A percentile compares a stretch with the other conserved stretches of the same genome.
These are phyloP conservation scores for Aspergillus sparsus DNA, from an alignment of 495 filamentous ascomycete species.

Conservation along the genomic window DNA sequence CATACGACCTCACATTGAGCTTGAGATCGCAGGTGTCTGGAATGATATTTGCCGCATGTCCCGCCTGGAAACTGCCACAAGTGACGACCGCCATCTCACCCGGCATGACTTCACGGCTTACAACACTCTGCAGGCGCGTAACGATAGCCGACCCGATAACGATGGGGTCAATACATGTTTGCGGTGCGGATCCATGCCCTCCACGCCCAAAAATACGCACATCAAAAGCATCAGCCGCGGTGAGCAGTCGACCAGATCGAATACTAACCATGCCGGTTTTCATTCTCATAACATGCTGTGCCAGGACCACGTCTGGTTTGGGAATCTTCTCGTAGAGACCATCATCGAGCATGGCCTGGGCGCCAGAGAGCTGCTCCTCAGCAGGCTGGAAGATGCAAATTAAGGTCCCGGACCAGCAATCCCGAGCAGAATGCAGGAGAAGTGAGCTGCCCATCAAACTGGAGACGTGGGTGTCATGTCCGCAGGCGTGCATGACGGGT, in stretches of 20 bases:
- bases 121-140: slow-evolving; percentile 56
- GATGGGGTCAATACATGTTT: slow-evolving; percentile 57
- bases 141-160: slow-evolving; percentile 55
- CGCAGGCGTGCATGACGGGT: slow-evolving; percentile 68
- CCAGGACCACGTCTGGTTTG: slow-evolving; percentile 57
- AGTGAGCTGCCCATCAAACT: slow-evolving; percentile 52
- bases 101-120: slow-evolving; percentile 54
- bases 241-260: slow-evolving; percentile 31
- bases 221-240: slow-evolving; percentile 44
- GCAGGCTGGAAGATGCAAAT: slow-evolving; percentile 62
- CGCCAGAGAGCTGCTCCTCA: slow-evolving; percentile 58
- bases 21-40: slow-evolving; percentile 50
- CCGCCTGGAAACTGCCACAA: slow-evolving; percentile 52
- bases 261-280: slow-evolving; percentile 43
- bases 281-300: slow-evolving; percentile 57
- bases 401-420: slow-evolving; percentile 57
- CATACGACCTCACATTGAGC: slow-evolving; percentile 49
- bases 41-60: slow-evolving; percentile 56
- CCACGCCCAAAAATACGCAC: slow-evolving; percentile 53
- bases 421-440: slow-evolving; percentile 41
- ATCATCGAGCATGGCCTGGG: slow-evolving; percentile 61
- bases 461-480: slow-evolving; percentile 64
- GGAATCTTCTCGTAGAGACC: slow-evolving; percentile 55
- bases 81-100: slow-evolving; percentile 57
- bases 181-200: slow-evolving; percentile 54